Conservation (phyloP, 2,329 filamentous ascomycete species). For the Alternaria gansuensis region DNA sequence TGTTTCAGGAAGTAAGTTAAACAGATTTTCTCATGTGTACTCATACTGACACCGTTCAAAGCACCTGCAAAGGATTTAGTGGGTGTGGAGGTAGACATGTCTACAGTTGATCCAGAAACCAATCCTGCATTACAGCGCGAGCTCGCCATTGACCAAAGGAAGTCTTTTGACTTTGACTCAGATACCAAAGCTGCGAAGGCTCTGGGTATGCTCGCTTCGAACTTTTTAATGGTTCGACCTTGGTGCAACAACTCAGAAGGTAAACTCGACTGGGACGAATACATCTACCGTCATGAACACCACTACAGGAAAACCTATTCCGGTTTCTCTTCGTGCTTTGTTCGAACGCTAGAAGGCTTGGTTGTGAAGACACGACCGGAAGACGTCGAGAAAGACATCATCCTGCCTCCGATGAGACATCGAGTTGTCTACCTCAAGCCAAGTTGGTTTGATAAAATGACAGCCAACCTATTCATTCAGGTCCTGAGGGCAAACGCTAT, state of each 20-base stretch:
- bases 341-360: constrained; percentile 75
- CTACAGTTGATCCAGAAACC: constrained; percentile 42
- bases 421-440: constrained; percentile 78
- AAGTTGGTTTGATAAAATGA: constrained; percentile 83
- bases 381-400: constrained; percentile 71
- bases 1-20: constrained; percentile 73
- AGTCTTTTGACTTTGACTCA: constrained; percentile 48
- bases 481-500: constrained; percentile 86
- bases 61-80: constrained; percentile 83
- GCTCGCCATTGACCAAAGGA: constrained; percentile 53
- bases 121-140: constrained; percentile 40
- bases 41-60: constrained; percentile 10
- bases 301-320: constrained; percentile 64
- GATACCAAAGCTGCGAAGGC: constrained; percentile 62
- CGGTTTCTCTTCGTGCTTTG: constrained; percentile 66
- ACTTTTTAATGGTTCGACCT: constrained; percentile 79
- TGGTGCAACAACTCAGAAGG: constrained; percentile 74
- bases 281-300: constrained; percentile 66
- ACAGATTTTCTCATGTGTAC: not conserved
- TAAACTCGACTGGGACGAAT: constrained; percentile 75
- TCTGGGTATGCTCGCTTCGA: constrained; percentile 69
- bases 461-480: constrained; percentile 84
- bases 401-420: constrained; percentile 76
- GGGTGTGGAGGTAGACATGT: constrained; percentile 71
- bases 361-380: constrained; percentile 81